Percentiles rank a stretch among this genome's conserved stretches.
Conservation (phyloP, 2,329 filamentous ascomycete species). For the Aspergillus pseudoglaucus region DNA sequence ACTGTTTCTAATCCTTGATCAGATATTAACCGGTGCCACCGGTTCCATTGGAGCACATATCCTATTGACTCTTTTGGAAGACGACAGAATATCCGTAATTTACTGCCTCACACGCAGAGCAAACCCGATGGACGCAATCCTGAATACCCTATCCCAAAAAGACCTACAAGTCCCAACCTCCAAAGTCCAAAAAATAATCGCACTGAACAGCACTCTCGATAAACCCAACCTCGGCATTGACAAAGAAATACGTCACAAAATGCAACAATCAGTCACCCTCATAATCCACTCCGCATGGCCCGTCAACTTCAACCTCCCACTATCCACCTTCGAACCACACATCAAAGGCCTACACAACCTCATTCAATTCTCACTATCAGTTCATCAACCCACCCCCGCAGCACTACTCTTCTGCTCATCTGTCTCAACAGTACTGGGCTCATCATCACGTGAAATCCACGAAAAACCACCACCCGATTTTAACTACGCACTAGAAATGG, state of each 20-base stretch:
- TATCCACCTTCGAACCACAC: conserved; percentile 44
- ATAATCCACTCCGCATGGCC: conserved; percentile 52
- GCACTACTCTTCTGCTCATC: conserved; percentile 48
- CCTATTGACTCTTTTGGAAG: conserved; percentile 31
- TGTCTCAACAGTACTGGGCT: conserved; percentile 34
- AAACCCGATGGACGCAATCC: conserved; percentile 16
- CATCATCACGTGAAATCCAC: conserved; percentile 4
- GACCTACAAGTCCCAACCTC: conserved; percentile 15
- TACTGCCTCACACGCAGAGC: conserved; percentile 33
- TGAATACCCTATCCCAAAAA: conserved; percentile 15
- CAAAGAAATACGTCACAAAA: conserved; percentile 26
- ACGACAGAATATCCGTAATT: conserved; percentile 28
- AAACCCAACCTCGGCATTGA: conserved; percentile 38
- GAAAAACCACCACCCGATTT: conserved; percentile 13
- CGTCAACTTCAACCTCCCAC: conserved; percentile 49
- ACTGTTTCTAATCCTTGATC: background rate
- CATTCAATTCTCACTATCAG: conserved; percentile 39
- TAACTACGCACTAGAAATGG: conserved; percentile 18
- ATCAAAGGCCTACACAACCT: conserved; percentile 41
- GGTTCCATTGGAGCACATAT: conserved; percentile 40
- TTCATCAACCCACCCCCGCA: conserved; percentile 22
- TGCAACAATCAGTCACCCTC: conserved; percentile 37
- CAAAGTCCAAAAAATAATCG: conserved; percentile 30
- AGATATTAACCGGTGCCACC: conserved; percentile 40
- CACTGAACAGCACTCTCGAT: conserved; percentile 36